Evolutionary conservation across 768 basidiomycete genomes (phyloP).

Genomic region (Harrya chromipes): DNA sequence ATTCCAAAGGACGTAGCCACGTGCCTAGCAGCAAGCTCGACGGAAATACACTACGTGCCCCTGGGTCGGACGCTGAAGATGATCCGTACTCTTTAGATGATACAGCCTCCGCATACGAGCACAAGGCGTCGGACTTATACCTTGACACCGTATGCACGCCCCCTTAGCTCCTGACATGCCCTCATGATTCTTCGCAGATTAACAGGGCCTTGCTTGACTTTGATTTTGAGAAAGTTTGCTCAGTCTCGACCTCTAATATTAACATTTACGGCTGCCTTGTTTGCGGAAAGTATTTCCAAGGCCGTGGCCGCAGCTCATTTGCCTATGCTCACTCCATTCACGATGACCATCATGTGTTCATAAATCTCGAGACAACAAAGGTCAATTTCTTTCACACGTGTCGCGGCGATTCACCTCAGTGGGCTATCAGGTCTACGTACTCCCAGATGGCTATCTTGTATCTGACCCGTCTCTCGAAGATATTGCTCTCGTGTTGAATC

Average conservation of each 20-base stretch:
- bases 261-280: slow-evolving; percentile 98
- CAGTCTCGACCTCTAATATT: slow-evolving; percentile 93
- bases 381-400: slow-evolving; percentile 33
- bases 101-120: slow-evolving; percentile 24
- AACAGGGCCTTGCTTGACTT: slow-evolving; percentile 91
- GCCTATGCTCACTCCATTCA: slow-evolving; percentile 97
- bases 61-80: slow-evolving; percentile 22
- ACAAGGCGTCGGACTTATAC: slow-evolving; percentile 78
- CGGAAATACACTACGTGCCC: slow-evolving; percentile 29
- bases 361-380: slow-evolving; percentile 92
- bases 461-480: slow-evolving; percentile 96
- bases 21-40: slow-evolving; percentile 18
- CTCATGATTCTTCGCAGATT: slow-evolving; percentile 53
- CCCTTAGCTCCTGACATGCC: slow-evolving; percentile 8
- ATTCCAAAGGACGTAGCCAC: slow-evolving; percentile 29
- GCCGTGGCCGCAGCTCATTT: slow-evolving; percentile 87
- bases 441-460: slow-evolving; percentile 96
- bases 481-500: slow-evolving; percentile 86
- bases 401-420: slow-evolving; percentile 13
- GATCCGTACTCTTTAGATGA: slow-evolving; percentile 28
- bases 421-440: slow-evolving; percentile 78
- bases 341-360: slow-evolving; percentile 98
- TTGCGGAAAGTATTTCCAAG: slow-evolving; percentile 98
- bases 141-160: slow-evolving; percentile 77
- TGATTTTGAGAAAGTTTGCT: slow-evolving; percentile 99